Base-by-base conservation (phyloP, 805 yeast genomes). In the Ogataea nakhonphanomensis region DNA sequence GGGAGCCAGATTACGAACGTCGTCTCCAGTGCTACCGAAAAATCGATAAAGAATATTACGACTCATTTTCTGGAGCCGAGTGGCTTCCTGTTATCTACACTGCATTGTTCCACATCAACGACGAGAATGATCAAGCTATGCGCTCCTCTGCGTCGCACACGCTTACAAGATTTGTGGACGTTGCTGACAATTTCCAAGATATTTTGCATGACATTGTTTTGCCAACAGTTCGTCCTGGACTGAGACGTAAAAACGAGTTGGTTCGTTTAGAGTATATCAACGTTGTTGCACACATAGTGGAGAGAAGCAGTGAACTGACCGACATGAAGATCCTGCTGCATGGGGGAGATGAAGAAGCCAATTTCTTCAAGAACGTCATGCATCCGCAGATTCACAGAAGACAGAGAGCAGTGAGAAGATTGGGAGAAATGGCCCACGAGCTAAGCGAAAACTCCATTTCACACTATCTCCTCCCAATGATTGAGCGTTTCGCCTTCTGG, bases 321-420 rank as follows among this genome's bases (percentile, higher is more conserved):
- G 91, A 84, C 50, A 71, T 90, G 89, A 72, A 74, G 41, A 69
- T 74, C 1, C 63, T 91, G 28, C 61, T 81, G 1, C 73, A 67
- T 52, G 70, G 74, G 37, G 81, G 81, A 30, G 95, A 88, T 51
- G 91, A 81, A 26, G 97, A 89, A 52, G 84, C 88, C 4, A 81
- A 87, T 60, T 59, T 61, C 35, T 64, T 64, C 53, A 53, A 51
- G 35, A 88, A 89, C 52, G 71, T 93, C 34, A 74, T 73, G 44
- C 96, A 91, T 59, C 79, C 91, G 26, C 99, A 91, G 65, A 53
- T 83, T 8, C 88, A 83, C 55, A 78, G 95, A 64, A 82, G 96
- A 52, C 89, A 84, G 59, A 74, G 89, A 53, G 95, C 98, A 0
- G 71, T 91, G 15, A 74, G 78, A 53, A 73, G 84, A 43, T 62